Evolutionary conservation across 2,329 filamentous ascomycete genomes (phyloP).

Genomic region (Neonectria magnoliae): DNA sequence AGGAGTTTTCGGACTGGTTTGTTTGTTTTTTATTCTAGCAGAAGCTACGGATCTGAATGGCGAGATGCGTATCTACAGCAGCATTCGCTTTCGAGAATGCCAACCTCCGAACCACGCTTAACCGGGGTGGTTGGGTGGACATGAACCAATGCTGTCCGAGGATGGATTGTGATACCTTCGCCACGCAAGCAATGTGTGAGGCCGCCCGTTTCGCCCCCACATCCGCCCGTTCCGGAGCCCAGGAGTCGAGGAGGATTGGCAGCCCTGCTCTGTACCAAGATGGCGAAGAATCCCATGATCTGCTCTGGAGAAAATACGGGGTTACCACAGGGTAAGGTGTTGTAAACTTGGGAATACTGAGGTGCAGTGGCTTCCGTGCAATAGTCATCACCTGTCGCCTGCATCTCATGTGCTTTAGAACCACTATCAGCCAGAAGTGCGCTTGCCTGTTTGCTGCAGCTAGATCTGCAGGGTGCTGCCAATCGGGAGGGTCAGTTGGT

Average conservation of each 20-base stretch:
- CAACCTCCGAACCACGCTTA: background rate
- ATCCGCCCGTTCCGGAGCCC: slow-evolving; percentile 26
- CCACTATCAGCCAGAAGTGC: background rate
- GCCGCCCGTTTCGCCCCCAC: slow-evolving; percentile 35
- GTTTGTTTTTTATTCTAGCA: slow-evolving; percentile 27
- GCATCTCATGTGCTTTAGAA: background rate
- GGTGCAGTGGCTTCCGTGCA: background rate
- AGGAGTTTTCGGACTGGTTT: slow-evolving; percentile 39
- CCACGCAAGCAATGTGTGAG: slow-evolving; percentile 37
- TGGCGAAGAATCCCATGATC: slow-evolving; percentile 7
- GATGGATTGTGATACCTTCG: slow-evolving; percentile 28
- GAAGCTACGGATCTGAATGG: slow-evolving; percentile 16
- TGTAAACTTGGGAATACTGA: background rate
- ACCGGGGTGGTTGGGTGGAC: slow-evolving; percentile 4
- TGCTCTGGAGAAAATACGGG: background rate
- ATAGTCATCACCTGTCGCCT: background rate
- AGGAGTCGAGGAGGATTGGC: background rate
- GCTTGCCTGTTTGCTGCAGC: background rate
- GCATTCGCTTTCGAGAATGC: background rate
- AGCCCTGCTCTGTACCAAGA: background rate
- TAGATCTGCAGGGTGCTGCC: background rate
- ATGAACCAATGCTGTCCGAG: slow-evolving; percentile 11
- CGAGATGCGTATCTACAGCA: slow-evolving; percentile 2
- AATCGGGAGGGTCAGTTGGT: background rate
- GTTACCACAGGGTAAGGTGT: background rate